Percentiles rank a stretch among this genome's conserved stretches.
phyloP scores from a whole-genome alignment of 768 basidiomycete genomes.

The Hirschioporus abietinus region DNA sequence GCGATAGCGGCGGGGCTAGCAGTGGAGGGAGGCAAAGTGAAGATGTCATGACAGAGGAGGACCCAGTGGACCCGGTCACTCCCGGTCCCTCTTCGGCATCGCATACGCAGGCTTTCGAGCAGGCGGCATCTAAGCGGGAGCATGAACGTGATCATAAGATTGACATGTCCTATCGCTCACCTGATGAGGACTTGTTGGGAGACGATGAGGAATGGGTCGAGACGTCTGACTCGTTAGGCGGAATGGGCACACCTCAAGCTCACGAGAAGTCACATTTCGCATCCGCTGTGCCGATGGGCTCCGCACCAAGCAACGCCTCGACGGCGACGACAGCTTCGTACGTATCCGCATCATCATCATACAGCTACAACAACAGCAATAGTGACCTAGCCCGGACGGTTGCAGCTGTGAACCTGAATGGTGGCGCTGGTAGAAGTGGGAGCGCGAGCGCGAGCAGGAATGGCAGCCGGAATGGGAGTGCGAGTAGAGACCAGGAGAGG shows the following conservation, averaged over 20 bases:
- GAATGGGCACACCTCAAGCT: conserved; percentile 23
- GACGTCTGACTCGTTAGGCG: conserved; percentile 44
- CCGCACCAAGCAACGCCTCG: conserved; percentile 22
- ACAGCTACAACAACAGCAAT: not conserved
- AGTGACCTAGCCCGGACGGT: conserved; percentile 1
- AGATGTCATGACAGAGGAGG: conserved; percentile 67
- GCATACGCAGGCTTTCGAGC: not conserved
- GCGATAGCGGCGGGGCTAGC: conserved; percentile 24
- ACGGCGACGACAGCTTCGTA: conserved; percentile 9
- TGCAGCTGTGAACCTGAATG: conserved; percentile 5
- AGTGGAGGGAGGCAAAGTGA: conserved; percentile 36
- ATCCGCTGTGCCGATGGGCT: conserved; percentile 18
- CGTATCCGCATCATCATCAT: conserved; percentile 16
- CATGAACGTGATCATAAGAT: not conserved
- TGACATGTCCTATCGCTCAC: not conserved
- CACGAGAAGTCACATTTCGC: conserved; percentile 17
- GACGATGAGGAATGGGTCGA: conserved; percentile 59
- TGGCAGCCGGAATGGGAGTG: not conserved
- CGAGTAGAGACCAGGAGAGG: conserved; percentile 10
- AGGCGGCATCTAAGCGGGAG: not conserved
- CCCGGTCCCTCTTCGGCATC: conserved; percentile 33
- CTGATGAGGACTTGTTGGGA: not conserved
- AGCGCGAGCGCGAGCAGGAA: not conserved
- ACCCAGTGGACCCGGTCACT: conserved; percentile 64
- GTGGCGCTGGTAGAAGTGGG: not conserved